Evolutionary conservation across 2,329 filamentous ascomycete genomes (phyloP).

Genomic region (Pseudogymnoascus sp.): DNA sequence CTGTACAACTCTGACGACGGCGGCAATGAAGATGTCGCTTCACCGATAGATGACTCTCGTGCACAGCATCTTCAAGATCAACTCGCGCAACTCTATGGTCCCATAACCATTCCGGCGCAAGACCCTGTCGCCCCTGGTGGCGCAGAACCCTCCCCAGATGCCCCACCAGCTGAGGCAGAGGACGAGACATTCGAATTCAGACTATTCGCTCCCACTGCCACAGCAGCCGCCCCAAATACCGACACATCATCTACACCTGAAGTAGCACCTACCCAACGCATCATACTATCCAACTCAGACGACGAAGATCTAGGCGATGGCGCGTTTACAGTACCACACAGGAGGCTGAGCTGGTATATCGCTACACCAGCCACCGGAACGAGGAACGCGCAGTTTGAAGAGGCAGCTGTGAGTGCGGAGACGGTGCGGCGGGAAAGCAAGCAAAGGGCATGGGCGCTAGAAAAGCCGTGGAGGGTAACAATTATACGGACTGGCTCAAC

Average conservation of each 20-base stretch:
- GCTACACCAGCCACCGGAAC: constrained; percentile 32
- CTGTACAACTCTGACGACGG: constrained; percentile 31
- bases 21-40: constrained; percentile 26
- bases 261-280: constrained; percentile 36
- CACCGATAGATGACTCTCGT: constrained; percentile 30
- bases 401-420: constrained; percentile 46
- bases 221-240: not conserved
- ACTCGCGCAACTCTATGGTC: constrained; percentile 23
- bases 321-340: constrained; percentile 33
- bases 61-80: constrained; percentile 16
- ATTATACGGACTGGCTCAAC: constrained; percentile 32
- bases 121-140: constrained; percentile 14
- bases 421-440: constrained; percentile 40
- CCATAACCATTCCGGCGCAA: constrained; percentile 4
- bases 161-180: constrained; percentile 25
- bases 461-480: constrained; percentile 53
- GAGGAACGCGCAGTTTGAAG: constrained; percentile 35
- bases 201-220: constrained; percentile 40
- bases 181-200: constrained; percentile 46
- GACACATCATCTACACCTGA: not conserved
- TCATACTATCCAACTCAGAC: constrained; percentile 42
- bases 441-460: constrained; percentile 47
- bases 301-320: constrained; percentile 34
- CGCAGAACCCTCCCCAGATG: constrained; percentile 18
- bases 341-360: constrained; percentile 46